These are phyloP conservation scores for Leucocoprinus leucothites DNA, from an alignment of 768 basidiomycete species.

Conservation along the genomic window DNA sequence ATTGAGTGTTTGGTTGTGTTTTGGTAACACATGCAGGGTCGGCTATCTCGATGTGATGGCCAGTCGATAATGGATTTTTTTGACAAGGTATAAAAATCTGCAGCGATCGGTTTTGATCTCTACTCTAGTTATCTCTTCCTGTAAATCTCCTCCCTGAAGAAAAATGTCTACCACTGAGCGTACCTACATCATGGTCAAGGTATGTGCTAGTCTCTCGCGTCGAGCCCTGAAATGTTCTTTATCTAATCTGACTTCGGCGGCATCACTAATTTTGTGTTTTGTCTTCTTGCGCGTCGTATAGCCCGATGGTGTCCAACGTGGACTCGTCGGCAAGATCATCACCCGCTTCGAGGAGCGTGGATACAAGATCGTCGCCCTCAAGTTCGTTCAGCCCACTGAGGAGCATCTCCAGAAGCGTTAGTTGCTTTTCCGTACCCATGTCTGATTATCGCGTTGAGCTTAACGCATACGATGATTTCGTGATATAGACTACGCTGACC, in stretches of 20 bases:
- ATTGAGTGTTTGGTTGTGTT: constrained; percentile 41
- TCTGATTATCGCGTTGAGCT: constrained; percentile 6
- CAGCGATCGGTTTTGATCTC: constrained; percentile 14
- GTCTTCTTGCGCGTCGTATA: constrained; percentile 24
- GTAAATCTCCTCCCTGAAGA: constrained; percentile 19
- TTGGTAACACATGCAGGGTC: constrained; percentile 21
- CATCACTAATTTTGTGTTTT: neutral
- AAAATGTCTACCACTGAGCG: constrained; percentile 76
- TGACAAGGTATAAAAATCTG: constrained; percentile 19
- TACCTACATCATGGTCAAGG: constrained; percentile 99
- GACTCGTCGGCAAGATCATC: constrained; percentile 94
- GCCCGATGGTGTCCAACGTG: constrained; percentile 99
- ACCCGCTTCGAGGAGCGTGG: constrained; percentile 96
- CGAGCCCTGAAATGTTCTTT: neutral
- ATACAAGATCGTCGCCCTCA: constrained; percentile 95
- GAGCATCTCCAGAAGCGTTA: constrained; percentile 90
- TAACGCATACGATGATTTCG: constrained; percentile 14
- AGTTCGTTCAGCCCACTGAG: constrained; percentile 76
- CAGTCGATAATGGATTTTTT: constrained; percentile 8
- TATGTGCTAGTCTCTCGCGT: constrained; percentile 18
- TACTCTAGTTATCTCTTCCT: constrained; percentile 20
- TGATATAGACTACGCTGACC: constrained; percentile 87
- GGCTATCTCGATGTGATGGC: constrained; percentile 12
- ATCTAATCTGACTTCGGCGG: constrained; percentile 13
- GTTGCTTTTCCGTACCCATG: constrained; percentile 12